Conservation (phyloP, 106 monocot species). For the Phalaenopsis aphrodite region DNA sequence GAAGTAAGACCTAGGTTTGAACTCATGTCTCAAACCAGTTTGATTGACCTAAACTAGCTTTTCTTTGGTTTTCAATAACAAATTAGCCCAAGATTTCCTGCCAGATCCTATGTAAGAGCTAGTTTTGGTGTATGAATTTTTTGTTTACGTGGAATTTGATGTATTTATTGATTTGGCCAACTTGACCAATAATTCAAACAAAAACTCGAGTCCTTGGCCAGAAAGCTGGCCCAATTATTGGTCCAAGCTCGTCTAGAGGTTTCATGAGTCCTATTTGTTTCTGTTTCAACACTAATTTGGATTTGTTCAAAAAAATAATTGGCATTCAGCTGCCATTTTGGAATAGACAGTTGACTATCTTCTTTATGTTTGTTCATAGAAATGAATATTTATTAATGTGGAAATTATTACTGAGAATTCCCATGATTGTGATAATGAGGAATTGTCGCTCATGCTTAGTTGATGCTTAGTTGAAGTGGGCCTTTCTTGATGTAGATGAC, state of each 20-base stretch:
- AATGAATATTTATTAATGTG: not conserved
- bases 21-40: not conserved
- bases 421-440: not conserved
- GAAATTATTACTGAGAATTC: not conserved
- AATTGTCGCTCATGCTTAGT: not conserved
- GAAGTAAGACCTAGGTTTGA: not conserved
- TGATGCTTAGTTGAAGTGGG: too few species aligned
- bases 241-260: not conserved
- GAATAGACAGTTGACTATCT: too few species aligned
- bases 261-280: not conserved
- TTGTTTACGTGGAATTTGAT: not conserved
- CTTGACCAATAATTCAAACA: not conserved
- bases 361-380: too few species aligned
- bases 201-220: not conserved
- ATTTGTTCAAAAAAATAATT: too few species aligned
- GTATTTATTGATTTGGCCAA: not conserved
- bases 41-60: not conserved
- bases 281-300: too few species aligned
- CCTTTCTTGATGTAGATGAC: too few species aligned
- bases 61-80: not conserved
- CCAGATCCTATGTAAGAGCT: not conserved
- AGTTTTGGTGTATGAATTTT: not conserved
- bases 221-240: not conserved
- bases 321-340: too few species aligned
- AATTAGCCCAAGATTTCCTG: not conserved